Conservation (phyloP, 2,329 filamentous ascomycete genomes). For the Drechslerella stenobrocha region DNA sequence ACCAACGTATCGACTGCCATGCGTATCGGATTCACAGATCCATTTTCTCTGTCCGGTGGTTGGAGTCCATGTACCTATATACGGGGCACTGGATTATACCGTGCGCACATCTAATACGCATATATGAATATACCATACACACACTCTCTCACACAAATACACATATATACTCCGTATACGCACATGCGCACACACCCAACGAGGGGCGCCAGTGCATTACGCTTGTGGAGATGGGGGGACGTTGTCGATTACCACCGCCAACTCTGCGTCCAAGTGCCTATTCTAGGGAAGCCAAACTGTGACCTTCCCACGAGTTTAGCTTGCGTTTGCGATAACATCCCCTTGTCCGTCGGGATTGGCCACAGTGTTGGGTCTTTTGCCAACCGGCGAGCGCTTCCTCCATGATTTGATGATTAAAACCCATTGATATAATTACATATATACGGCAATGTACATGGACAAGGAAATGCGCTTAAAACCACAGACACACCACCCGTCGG, state of each 20-base stretch:
- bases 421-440: too few species aligned
- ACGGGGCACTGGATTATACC: too few species aligned
- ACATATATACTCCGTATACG: too few species aligned
- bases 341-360: slow-evolving; percentile 43
- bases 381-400: background rate
- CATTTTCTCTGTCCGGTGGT: too few species aligned
- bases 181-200: background rate
- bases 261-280: slow-evolving; percentile 37
- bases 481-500: too few species aligned
- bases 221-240: slow-evolving; percentile 40
- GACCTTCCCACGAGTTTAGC: slow-evolving; percentile 31
- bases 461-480: too few species aligned
- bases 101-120: too few species aligned
- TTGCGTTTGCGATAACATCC: slow-evolving; percentile 43
- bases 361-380: slow-evolving; percentile 4
- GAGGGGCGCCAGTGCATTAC: slow-evolving; percentile 30
- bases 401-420: too few species aligned
- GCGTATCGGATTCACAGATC: background rate
- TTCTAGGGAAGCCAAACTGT: slow-evolving; percentile 36
- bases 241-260: slow-evolving; percentile 1
- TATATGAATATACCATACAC: too few species aligned
- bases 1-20: background rate
- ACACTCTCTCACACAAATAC: too few species aligned
- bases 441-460: too few species aligned
- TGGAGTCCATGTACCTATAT: too few species aligned